Percentiles rank a stretch among this genome's conserved stretches.
These are phyloP conservation scores for Ogataea kodamae DNA, from an alignment of 805 yeast species.

Conservation along the genomic window DNA sequence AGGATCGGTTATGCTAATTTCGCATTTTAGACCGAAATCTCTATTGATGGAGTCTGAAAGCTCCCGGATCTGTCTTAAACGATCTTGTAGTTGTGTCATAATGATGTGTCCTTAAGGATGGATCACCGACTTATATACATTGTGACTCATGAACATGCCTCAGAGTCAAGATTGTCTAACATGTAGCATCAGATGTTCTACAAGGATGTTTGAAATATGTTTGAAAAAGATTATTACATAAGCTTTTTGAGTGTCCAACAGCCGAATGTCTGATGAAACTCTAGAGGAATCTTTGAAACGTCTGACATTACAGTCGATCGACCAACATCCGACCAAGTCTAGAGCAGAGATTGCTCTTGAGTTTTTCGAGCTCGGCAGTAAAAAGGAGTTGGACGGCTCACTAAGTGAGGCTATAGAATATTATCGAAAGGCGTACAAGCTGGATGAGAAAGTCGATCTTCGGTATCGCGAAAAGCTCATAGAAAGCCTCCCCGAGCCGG, in stretches of 20 bases:
- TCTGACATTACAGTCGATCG: conserved; percentile 25
- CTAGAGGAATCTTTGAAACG: conserved; percentile 25
- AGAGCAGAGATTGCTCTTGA: conserved; percentile 48
- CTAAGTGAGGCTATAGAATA: conserved; percentile 77
- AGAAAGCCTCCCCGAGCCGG: conserved; percentile 19
- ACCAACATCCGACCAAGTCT: conserved; percentile 30
- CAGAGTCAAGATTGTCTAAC: conserved; percentile 1
- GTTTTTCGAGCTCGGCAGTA: conserved; percentile 66
- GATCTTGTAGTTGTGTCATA: conserved; percentile 16
- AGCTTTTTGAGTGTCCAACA: too few relatives aligned
- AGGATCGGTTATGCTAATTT: conserved; percentile 13
- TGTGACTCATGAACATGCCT: conserved; percentile 2
- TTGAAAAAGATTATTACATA: conserved; percentile 2
- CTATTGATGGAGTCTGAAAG: conserved; percentile 14
- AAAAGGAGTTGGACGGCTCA: conserved; percentile 67
- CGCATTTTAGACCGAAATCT: conserved; percentile 14
- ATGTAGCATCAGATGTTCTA: too few relatives aligned
- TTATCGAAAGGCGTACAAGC: conserved; percentile 68
- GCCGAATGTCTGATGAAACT: conserved; percentile 11
- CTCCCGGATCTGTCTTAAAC: conserved; percentile 9
- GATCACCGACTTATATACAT: conserved; percentile 13
- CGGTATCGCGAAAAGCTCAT: conserved; percentile 57
- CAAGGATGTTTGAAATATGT: conserved; percentile 11
- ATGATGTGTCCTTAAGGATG: conserved; percentile 9
- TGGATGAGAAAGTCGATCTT: conserved; percentile 59